phyloP scores from a whole-genome alignment of 805 yeast species.

The Debaryomyces tyrocola region DNA sequence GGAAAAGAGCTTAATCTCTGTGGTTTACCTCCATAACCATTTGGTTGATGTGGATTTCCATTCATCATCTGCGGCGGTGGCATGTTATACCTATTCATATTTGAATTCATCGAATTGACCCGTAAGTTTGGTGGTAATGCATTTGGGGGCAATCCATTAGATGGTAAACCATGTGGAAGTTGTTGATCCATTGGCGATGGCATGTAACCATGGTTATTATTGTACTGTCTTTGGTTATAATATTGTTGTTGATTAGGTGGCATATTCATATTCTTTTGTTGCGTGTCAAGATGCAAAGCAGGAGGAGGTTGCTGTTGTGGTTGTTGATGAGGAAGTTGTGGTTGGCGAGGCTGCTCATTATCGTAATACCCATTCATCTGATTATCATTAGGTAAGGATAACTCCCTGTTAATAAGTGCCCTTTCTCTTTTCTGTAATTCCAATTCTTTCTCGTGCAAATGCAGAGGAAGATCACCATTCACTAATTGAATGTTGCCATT shows the following conservation, averaged over 20 bases:
- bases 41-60: constrained; percentile 4
- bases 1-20: constrained; percentile 15
- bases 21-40: constrained; percentile 4
- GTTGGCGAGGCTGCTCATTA: not conserved
- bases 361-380: not conserved
- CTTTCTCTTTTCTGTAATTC: constrained; percentile 28
- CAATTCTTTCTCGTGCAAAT: constrained; percentile 19
- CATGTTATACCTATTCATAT: constrained; percentile 10
- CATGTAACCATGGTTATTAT: constrained; percentile 4
- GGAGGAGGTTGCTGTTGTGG: constrained; percentile 5
- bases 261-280: constrained; percentile 4
- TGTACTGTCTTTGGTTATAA: not conserved
- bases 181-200: constrained; percentile 22
- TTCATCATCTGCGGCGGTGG: constrained; percentile 5
- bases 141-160: constrained; percentile 25
- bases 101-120: constrained; percentile 15
- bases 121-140: constrained; percentile 26
- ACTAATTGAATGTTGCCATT: not conserved
- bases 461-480: constrained; percentile 12
- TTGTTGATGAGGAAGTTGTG: constrained; percentile 4
- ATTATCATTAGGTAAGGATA: not conserved
- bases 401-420: constrained; percentile 17
- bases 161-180: constrained; percentile 33
- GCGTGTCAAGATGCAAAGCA: constrained; percentile 3
- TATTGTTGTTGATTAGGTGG: constrained; percentile 6